Conservation (phyloP, 2,329 filamentous ascomycete genomes). For the Pseudopithomyces chartarum region DNA sequence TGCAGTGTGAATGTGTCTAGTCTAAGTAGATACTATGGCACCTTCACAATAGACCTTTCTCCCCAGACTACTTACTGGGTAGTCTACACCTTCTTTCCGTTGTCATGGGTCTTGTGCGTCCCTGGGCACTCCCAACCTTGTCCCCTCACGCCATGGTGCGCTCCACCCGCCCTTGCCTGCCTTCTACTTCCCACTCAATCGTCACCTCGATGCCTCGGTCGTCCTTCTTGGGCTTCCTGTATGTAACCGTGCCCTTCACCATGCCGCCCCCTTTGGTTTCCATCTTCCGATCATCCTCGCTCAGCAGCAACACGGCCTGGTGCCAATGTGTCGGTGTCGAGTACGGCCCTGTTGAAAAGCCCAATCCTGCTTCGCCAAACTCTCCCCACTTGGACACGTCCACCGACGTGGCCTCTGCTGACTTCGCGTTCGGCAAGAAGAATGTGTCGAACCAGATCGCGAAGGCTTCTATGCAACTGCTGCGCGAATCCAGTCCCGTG, state of each 20-base stretch:
- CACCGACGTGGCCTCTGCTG: conserved; percentile 39
- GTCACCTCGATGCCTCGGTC: conserved; percentile 47
- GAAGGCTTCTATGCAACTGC: conserved; percentile 80
- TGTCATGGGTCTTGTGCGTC: too few relatives aligned
- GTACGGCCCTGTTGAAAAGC: conserved; percentile 85
- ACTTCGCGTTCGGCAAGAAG: conserved; percentile 67
- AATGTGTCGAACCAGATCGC: conserved; percentile 94
- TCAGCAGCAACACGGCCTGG: conserved; percentile 76
- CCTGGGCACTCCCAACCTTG: too few relatives aligned
- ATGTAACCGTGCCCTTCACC: conserved; percentile 71
- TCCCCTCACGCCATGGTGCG: conserved; percentile 33
- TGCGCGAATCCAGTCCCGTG: conserved; percentile 63
- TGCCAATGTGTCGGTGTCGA: conserved; percentile 87
- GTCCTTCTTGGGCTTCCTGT: conserved; percentile 63
- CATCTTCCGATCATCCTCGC: conserved; percentile 58
- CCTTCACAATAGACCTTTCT: background rate
- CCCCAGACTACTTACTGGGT: too few relatives aligned
- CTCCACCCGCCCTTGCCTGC: conserved; percentile 31
- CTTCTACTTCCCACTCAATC: conserved; percentile 44
- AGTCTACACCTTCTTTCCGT: too few relatives aligned
- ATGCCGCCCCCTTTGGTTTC: conserved; percentile 60
- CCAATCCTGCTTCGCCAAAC: conserved; percentile 63
- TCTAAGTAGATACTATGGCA: too few relatives aligned
- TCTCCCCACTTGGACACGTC: conserved; percentile 67
- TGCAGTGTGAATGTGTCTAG: too few relatives aligned